A percentile compares a stretch with the other conserved stretches of the same genome.
Conservation (phyloP, 1,284 basidiomycete species). For the Cutaneotrichosporon dermatis region DNA sequence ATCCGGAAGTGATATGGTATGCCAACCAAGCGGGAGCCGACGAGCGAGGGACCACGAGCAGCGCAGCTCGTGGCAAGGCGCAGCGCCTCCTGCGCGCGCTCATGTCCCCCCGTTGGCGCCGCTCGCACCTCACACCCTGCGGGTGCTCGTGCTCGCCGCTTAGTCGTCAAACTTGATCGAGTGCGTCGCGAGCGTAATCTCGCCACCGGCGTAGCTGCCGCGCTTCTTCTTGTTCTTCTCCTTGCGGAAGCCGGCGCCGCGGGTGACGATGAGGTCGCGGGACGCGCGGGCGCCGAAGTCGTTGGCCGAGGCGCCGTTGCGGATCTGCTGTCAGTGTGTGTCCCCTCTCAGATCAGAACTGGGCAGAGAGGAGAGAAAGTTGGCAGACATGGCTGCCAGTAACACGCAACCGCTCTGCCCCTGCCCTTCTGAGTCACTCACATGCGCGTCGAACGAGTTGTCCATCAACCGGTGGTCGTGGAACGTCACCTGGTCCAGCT, state of each 20-base stretch:
- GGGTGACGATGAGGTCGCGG: constrained; percentile 83
- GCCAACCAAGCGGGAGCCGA: too few species aligned
- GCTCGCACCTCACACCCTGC: neutral
- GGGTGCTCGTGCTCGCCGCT: too few species aligned
- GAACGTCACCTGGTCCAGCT: constrained; percentile 60
- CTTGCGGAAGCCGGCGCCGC: constrained; percentile 91
- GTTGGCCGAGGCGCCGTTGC: constrained; percentile 52
- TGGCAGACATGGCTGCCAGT: too few species aligned
- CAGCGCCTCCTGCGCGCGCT: too few species aligned
- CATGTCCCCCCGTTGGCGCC: too few species aligned
- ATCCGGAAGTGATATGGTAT: too few species aligned
- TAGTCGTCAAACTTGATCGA: constrained; percentile 72
- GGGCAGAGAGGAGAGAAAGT: too few species aligned
- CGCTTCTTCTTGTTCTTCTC: constrained; percentile 99
- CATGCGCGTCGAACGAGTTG: constrained; percentile 80
- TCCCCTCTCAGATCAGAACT: too few species aligned
- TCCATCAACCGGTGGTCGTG: constrained; percentile 62
- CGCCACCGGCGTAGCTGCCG: constrained; percentile 84
- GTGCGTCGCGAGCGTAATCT: constrained; percentile 80
- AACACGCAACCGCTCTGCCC: too few species aligned
- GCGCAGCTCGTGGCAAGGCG: too few species aligned
- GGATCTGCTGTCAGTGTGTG: constrained; percentile 52
- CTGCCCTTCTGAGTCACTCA: too few species aligned
- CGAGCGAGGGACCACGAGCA: too few species aligned
- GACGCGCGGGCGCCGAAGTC: constrained; percentile 88